Evolutionary conservation across 2,329 filamentous ascomycete species (phyloP).

Genomic region (Fusarium sp.): DNA sequence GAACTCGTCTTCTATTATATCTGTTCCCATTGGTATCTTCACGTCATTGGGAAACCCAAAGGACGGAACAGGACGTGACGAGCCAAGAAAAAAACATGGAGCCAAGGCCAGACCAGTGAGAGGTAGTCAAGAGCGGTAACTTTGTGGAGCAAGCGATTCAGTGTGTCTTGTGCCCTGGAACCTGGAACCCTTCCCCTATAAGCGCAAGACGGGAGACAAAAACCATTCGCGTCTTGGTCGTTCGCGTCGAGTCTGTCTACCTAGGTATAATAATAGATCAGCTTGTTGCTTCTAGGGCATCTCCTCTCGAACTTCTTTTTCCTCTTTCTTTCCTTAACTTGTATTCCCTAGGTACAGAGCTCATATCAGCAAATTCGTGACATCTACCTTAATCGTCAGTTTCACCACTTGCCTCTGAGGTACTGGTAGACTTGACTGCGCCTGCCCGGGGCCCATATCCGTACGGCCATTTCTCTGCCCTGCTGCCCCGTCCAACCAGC

Average conservation of each 20-base stretch:
- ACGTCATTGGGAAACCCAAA: background rate
- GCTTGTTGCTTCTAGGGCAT: background rate
- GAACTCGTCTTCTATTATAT: background rate
- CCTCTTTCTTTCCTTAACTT: background rate
- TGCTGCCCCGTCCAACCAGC: constrained; percentile 16
- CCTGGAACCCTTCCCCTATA: background rate
- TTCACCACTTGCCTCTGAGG: constrained; percentile 8
- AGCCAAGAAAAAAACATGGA: constrained; percentile 19
- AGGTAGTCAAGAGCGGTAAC: background rate
- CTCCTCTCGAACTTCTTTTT: background rate
- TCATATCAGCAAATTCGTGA: background rate
- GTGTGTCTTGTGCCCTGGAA: constrained; percentile 9
- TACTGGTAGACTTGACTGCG: background rate
- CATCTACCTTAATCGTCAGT: background rate
- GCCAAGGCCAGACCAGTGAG: background rate
- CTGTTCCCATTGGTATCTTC: background rate
- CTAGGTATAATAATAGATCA: background rate
- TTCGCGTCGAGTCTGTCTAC: background rate
- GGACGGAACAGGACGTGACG: background rate
- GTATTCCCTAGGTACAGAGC: background rate
- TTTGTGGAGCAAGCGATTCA: constrained; percentile 15
- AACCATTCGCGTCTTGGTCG: background rate
- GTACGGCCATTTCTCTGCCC: constrained; percentile 5
- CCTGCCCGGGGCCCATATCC: constrained; percentile 1
- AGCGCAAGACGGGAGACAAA: background rate